Conservation (phyloP, 352 stramenopile genomes). For the Peronosclerospora sorghi region DNA sequence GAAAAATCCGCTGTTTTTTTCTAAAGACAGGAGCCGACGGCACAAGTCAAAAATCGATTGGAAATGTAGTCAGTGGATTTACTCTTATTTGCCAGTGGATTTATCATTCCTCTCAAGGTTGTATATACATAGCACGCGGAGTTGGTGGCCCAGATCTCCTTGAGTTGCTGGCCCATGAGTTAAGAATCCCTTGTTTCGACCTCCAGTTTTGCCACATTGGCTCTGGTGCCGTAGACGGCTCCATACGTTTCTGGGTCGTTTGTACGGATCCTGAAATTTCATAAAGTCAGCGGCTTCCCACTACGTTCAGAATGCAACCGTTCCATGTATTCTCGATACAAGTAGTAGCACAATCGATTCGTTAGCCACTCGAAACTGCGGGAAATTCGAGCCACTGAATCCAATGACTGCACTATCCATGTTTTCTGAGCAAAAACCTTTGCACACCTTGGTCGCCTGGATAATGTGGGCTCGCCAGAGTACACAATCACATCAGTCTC, state of each 20-base stretch:
- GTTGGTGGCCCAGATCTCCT: too few relatives aligned
- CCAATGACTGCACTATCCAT: conserved; percentile 68
- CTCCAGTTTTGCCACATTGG: background rate
- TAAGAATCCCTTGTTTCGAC: conserved; percentile 38
- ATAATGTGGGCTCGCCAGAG: conserved; percentile 33
- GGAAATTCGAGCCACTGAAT: conserved; percentile 21
- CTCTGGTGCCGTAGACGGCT: too few relatives aligned
- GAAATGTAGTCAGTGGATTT: too few relatives aligned
- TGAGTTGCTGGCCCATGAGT: conserved; percentile 32
- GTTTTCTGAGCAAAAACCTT: conserved; percentile 38
- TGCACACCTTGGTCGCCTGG: conserved; percentile 33
- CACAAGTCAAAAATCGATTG: too few relatives aligned
- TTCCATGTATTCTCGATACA: conserved; percentile 37
- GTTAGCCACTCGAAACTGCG: conserved; percentile 25
- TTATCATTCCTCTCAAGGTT: too few relatives aligned
- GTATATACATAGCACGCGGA: too few relatives aligned
- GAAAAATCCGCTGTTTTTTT: too few relatives aligned
- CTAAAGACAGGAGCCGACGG: too few relatives aligned
- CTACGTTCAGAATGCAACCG: conserved; percentile 35
- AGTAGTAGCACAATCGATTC: conserved; percentile 6
- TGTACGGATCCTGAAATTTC: background rate
- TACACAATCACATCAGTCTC: conserved; percentile 34
- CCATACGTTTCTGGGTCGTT: too few relatives aligned
- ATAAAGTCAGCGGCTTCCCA: conserved; percentile 7
- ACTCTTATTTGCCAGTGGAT: too few relatives aligned